Evolutionary conservation across 2,329 filamentous ascomycete genomes (phyloP).

Genomic region (Eurotiales sp.): DNA sequence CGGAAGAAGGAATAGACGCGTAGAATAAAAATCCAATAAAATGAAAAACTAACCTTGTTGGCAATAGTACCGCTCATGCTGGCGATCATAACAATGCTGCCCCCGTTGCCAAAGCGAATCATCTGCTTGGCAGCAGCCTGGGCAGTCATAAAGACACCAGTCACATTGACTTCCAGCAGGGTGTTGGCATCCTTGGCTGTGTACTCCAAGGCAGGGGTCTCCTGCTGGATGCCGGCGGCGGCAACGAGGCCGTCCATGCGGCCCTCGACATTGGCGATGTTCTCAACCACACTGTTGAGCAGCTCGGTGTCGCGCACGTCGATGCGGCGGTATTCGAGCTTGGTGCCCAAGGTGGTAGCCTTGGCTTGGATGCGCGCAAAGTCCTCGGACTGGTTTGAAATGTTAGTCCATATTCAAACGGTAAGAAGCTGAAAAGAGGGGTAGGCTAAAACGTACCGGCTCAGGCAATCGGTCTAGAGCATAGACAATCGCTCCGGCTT

Average conservation of each 20-base stretch:
- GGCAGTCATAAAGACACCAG: conserved; percentile 60
- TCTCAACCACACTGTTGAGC: conserved; percentile 64
- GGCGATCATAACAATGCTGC: conserved; percentile 60
- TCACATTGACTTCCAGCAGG: conserved; percentile 62
- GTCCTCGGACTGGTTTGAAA: conserved; percentile 46
- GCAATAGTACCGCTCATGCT: conserved; percentile 61
- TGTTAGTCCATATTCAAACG: conserved; percentile 50
- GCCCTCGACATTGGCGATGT: conserved; percentile 66
- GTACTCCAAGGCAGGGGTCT: conserved; percentile 79
- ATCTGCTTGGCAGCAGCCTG: conserved; percentile 63
- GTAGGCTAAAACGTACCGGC: conserved; percentile 25
- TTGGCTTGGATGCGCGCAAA: conserved; percentile 64
- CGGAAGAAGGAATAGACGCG: too few relatives aligned
- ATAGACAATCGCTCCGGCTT: conserved; percentile 65
- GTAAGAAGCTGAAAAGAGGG: not conserved
- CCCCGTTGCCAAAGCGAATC: conserved; percentile 57
- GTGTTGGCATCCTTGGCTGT: conserved; percentile 57
- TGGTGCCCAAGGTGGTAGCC: conserved; percentile 63
- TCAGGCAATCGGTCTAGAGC: conserved; percentile 42
- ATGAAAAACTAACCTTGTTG: conserved; percentile 45
- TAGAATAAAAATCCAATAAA: too few relatives aligned
- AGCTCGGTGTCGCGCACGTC: conserved; percentile 71
- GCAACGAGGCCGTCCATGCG: conserved; percentile 76
- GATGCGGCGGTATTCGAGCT: conserved; percentile 69
- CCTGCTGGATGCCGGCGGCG: conserved; percentile 71